Evolutionary conservation across 192 early-diverging fungal genomes (phyloP).

Genomic region (Coemansia sp.): DNA sequence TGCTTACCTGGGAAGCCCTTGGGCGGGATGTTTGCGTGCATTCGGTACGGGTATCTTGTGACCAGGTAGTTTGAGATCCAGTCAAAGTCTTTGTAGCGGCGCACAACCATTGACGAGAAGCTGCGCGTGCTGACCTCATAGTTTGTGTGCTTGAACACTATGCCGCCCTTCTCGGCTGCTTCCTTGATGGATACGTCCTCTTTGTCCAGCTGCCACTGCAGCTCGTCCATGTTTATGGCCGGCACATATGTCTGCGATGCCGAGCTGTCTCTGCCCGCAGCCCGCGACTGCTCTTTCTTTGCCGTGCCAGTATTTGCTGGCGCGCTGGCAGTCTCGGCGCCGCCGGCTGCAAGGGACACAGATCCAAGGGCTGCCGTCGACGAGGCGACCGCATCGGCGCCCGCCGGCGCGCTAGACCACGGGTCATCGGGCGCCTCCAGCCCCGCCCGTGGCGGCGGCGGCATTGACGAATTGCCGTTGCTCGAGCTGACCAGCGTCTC

Average conservation of each 20-base stretch:
- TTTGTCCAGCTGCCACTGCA: conserved; percentile 55
- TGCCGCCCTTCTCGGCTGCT: conserved; percentile 56
- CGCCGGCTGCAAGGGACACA: conserved; percentile 13
- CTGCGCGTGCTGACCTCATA: conserved; percentile 74
- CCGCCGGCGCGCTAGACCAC: conserved; percentile 47
- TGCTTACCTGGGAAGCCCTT: conserved; percentile 80
- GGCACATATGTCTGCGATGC: conserved; percentile 18
- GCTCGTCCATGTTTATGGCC: conserved; percentile 38
- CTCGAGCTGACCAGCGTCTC: conserved; percentile 47
- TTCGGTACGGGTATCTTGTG: conserved; percentile 78
- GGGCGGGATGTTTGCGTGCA: conserved; percentile 81
- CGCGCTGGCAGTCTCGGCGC: not conserved
- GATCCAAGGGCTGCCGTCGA: conserved; percentile 27
- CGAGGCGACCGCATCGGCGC: conserved; percentile 7
- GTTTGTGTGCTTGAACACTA: conserved; percentile 82
- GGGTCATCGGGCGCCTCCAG: conserved; percentile 56
- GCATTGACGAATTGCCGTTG: conserved; percentile 3
- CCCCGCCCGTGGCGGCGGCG: not conserved
- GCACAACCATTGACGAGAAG: conserved; percentile 60
- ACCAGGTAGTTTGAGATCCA: conserved; percentile 80
- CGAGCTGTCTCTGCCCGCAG: not conserved
- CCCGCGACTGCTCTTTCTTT: conserved; percentile 28
- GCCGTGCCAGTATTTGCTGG: not conserved
- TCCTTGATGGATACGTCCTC: conserved; percentile 53
- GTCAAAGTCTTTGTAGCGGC: conserved; percentile 91